Percentiles rank a stretch among this genome's conserved stretches.
phyloP scores from a whole-genome alignment of 2,329 filamentous ascomycete species.

The Tolypocladium nubicola region DNA sequence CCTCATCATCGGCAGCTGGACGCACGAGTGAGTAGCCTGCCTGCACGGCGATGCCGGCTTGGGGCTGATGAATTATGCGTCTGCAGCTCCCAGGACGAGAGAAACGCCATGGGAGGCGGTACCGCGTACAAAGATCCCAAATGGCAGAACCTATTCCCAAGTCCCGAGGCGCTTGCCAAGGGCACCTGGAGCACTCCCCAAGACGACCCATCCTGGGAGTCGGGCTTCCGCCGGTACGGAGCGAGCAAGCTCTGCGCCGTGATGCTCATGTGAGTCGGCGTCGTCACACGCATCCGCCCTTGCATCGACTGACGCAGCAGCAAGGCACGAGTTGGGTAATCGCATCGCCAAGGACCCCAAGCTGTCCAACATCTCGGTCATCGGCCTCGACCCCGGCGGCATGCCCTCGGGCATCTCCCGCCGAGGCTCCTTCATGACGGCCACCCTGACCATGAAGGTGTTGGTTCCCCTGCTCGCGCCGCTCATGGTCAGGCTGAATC shows the following conservation, averaged over 20 bases:
- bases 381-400: conserved; percentile 26
- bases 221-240: conserved; percentile 25
- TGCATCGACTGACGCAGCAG: conserved; percentile 3
- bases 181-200: conserved; percentile 21
- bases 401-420: conserved; percentile 22
- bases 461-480: conserved; percentile 13
- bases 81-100: conserved; percentile 15
- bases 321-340: conserved; percentile 21
- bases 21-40: conserved; percentile 20
- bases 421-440: conserved; percentile 13
- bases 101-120: conserved; percentile 11
- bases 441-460: conserved; percentile 11
- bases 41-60: neutral
- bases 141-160: conserved; percentile 16
- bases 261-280: conserved; percentile 20
- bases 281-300: neutral
- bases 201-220: conserved; percentile 13
- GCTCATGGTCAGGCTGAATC: conserved; percentile 11
- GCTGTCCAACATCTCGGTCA: conserved; percentile 21
- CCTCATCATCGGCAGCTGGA: conserved; percentile 19
- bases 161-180: conserved; percentile 19
- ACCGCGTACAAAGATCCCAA: conserved; percentile 12
- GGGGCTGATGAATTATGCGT: neutral
- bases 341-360: conserved; percentile 22
- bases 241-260: conserved; percentile 26